Conservation (phyloP, 805 yeast species). For the Metschnikowia lochheadii region DNA sequence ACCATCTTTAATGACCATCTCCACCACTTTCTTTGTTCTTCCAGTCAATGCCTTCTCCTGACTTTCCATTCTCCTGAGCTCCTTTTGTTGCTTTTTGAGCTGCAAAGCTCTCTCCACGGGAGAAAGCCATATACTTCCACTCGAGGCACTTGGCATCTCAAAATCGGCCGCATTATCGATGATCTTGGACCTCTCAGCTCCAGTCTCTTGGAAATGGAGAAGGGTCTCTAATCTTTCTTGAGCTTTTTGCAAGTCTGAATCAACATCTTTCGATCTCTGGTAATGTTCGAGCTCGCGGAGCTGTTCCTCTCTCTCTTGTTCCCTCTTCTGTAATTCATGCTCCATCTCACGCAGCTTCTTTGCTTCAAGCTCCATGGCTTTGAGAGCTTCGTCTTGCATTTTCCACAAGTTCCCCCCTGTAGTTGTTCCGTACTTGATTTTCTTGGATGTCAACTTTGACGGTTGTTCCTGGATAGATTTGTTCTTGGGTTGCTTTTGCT, state of each 20-base stretch:
- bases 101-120: constrained; percentile 83
- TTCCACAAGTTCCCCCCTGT: constrained; percentile 63
- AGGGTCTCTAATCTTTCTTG: constrained; percentile 69
- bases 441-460: constrained; percentile 27
- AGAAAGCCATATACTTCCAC: constrained; percentile 75
- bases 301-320: constrained; percentile 38
- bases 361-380: constrained; percentile 48
- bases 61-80: constrained; percentile 59
- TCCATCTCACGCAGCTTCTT: constrained; percentile 22
- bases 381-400: constrained; percentile 63
- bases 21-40: constrained; percentile 68
- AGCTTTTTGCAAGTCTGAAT: constrained; percentile 63
- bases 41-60: constrained; percentile 54
- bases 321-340: constrained; percentile 20
- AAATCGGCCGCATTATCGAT: constrained; percentile 92
- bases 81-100: constrained; percentile 80
- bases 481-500: constrained; percentile 20
- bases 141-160: constrained; percentile 51
- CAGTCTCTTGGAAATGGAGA: constrained; percentile 75
- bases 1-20: constrained; percentile 76
- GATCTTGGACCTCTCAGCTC: constrained; percentile 85
- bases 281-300: constrained; percentile 42
- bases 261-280: constrained; percentile 37
- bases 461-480: constrained; percentile 20
- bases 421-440: constrained; percentile 50